Percentiles rank a stretch among this genome's conserved stretches.
Conservation (phyloP, 1,284 basidiomycete genomes). For the Stygiomarasmius scandens region DNA sequence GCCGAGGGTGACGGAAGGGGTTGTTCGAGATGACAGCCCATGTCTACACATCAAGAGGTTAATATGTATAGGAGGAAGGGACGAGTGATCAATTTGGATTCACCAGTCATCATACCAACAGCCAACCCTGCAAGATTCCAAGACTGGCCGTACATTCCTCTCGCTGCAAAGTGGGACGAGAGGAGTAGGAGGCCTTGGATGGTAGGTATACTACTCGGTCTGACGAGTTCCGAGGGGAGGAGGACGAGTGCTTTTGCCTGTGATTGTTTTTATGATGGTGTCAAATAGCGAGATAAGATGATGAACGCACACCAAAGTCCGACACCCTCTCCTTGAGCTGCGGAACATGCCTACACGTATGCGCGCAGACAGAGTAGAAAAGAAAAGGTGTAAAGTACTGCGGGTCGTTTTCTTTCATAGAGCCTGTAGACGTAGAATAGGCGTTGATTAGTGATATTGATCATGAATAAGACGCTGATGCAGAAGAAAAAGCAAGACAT, state of each 20-base stretch:
- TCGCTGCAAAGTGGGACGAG: slow-evolving; percentile 17
- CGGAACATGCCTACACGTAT: slow-evolving; percentile 17
- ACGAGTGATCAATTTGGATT: background rate
- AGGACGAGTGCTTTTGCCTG: slow-evolving; percentile 18
- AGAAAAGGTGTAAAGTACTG: slow-evolving; percentile 15
- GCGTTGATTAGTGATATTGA: too few relatives aligned
- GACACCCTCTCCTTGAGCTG: slow-evolving; percentile 9
- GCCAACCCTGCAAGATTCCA: slow-evolving; percentile 17
- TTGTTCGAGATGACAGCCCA: slow-evolving; percentile 18
- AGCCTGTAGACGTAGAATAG: slow-evolving; percentile 7
- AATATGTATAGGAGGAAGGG: background rate
- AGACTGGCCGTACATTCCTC: slow-evolving; percentile 17
- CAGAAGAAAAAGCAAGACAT: too few relatives aligned
- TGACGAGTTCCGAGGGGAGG: slow-evolving; percentile 11
- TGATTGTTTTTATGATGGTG: too few relatives aligned
- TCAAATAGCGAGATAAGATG: background rate
- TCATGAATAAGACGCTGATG: too few relatives aligned
- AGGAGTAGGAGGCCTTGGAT: slow-evolving; percentile 18
- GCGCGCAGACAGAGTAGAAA: slow-evolving; percentile 17
- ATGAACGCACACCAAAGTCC: slow-evolving; percentile 14
- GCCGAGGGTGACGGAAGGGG: too few relatives aligned
- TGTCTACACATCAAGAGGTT: slow-evolving; percentile 7
- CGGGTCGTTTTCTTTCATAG: slow-evolving; percentile 14
- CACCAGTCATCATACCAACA: slow-evolving; percentile 18
- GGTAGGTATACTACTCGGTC: slow-evolving; percentile 19